Percentiles rank a stretch among this genome's conserved stretches.
Conservation (phyloP, 495 filamentous ascomycete species). For the Articulospora tetracladia region DNA sequence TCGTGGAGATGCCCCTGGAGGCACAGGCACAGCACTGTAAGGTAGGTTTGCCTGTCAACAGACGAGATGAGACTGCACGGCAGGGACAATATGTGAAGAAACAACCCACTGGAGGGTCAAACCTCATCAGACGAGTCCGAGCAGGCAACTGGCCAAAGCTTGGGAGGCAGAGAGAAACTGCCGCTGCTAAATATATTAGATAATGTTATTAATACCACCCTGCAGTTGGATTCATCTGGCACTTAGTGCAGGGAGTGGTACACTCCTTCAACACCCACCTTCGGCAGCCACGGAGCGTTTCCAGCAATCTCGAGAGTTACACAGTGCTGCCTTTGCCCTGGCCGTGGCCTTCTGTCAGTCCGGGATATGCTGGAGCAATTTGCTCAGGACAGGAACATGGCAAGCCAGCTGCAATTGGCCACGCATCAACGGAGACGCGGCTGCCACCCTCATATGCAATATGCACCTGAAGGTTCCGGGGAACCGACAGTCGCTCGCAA, state of each 20-base stretch:
- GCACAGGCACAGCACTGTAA: too few species aligned
- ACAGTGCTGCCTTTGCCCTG: too few species aligned
- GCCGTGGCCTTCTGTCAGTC: neutral
- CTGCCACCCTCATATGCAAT: neutral
- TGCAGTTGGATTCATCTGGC: conserved; percentile 16
- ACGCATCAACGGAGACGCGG: conserved; percentile 17
- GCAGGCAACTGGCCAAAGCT: neutral
- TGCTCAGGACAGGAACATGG: neutral
- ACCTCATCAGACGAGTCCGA: neutral
- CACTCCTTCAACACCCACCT: neutral
- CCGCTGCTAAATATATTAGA: conserved; percentile 21
- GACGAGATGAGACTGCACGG: neutral
- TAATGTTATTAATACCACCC: conserved; percentile 18
- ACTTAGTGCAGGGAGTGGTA: neutral
- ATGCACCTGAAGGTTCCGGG: neutral
- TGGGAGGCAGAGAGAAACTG: conserved; percentile 12
- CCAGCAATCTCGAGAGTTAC: too few species aligned
- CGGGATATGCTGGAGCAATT: neutral
- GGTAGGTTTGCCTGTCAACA: neutral
- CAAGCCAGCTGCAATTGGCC: conserved; percentile 7
- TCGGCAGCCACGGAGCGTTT: neutral
- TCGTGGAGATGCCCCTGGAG: too few species aligned
- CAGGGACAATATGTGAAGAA: too few species aligned
- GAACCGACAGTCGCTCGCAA: neutral
- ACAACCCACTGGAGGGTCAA: neutral